Percentiles rank a stretch among this genome's conserved stretches.
These are phyloP conservation scores for Geoglossum glabrum DNA, from an alignment of 495 filamentous ascomycete genomes.

Conservation along the genomic window DNA sequence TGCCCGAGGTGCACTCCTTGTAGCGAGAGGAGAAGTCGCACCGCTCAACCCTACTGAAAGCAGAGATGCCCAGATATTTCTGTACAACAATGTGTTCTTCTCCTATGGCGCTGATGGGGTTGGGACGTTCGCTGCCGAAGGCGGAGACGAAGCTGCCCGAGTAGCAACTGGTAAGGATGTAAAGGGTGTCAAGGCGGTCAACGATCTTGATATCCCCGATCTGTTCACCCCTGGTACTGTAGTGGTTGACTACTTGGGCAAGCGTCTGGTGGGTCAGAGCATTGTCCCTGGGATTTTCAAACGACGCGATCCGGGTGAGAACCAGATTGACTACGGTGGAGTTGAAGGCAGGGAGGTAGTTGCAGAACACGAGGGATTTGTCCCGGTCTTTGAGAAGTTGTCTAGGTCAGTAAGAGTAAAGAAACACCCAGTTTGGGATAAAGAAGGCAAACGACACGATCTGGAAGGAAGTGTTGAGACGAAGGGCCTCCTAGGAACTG, in stretches of 20 bases:
- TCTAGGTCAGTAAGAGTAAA: slow-evolving; percentile 75
- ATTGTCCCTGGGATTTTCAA: slow-evolving; percentile 99
- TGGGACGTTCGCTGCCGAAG: slow-evolving; percentile 88
- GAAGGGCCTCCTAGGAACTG: slow-evolving; percentile 91
- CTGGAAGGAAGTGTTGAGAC: slow-evolving; percentile 94
- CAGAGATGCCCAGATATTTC: slow-evolving; percentile 89
- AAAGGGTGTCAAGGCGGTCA: slow-evolving; percentile 76
- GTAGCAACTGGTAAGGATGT: slow-evolving; percentile 97
- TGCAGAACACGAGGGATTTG: slow-evolving; percentile 70
- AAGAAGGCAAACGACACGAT: slow-evolving; percentile 73
- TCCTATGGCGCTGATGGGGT: slow-evolving; percentile 96
- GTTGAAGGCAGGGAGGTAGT: slow-evolving; percentile 95
- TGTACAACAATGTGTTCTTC: slow-evolving; percentile 99
- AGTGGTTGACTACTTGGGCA: slow-evolving; percentile 91
- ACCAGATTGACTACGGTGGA: slow-evolving; percentile 96
- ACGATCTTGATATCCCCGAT: slow-evolving; percentile 87
- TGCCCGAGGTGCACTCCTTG: slow-evolving; percentile 75
- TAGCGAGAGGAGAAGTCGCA: slow-evolving; percentile 81
- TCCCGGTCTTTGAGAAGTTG: slow-evolving; percentile 68
- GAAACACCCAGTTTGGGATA: slow-evolving; percentile 96
- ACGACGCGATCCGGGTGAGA: slow-evolving; percentile 88
- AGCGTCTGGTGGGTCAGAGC: slow-evolving; percentile 91
- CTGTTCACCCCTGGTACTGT: slow-evolving; percentile 91
- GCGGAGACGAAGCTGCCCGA: slow-evolving; percentile 89
- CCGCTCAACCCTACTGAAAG: slow-evolving; percentile 93